A percentile compares a stretch with the other conserved stretches of the same genome.
Conservation (phyloP, 352 stramenopile species). For the Hyaloperonospora arabidopsidis region DNA sequence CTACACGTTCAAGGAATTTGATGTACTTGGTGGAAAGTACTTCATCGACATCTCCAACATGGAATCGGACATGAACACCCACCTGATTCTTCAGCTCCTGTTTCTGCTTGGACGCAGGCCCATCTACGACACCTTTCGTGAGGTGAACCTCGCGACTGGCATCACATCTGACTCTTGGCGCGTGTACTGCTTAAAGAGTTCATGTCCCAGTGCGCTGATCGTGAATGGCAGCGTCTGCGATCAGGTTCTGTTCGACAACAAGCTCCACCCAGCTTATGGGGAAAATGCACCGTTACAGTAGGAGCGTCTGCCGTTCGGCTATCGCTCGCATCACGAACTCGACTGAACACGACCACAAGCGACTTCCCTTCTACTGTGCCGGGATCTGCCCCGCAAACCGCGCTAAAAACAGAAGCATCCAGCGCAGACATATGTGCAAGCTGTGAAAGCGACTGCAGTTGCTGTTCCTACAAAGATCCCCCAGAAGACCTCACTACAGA, state of each 20-base stretch:
- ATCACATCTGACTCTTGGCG: background rate
- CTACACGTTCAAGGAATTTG: background rate
- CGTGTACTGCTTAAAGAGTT: background rate
- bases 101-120: background rate
- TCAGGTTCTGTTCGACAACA: background rate
- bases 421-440: no score
- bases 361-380: no score
- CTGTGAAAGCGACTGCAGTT: no score
- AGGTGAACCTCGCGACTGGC: background rate
- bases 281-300: background rate
- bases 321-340: no score
- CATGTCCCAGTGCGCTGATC: background rate
- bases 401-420: no score
- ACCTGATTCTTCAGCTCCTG: background rate
- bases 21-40: background rate
- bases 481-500: background rate
- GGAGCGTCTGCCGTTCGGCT: no score
- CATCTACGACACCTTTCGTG: background rate
- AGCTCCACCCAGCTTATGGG: background rate
- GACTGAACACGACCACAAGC: no score
- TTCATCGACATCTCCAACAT: background rate
- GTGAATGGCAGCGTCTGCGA: no score
- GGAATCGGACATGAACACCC: background rate
- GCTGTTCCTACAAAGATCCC: no score
- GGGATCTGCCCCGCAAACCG: background rate